A percentile compares a stretch with the other conserved stretches of the same genome.
Evolutionary conservation across 2,329 filamentous ascomycete species (phyloP).

Genomic region (Pseudogymnoascus sp.): DNA sequence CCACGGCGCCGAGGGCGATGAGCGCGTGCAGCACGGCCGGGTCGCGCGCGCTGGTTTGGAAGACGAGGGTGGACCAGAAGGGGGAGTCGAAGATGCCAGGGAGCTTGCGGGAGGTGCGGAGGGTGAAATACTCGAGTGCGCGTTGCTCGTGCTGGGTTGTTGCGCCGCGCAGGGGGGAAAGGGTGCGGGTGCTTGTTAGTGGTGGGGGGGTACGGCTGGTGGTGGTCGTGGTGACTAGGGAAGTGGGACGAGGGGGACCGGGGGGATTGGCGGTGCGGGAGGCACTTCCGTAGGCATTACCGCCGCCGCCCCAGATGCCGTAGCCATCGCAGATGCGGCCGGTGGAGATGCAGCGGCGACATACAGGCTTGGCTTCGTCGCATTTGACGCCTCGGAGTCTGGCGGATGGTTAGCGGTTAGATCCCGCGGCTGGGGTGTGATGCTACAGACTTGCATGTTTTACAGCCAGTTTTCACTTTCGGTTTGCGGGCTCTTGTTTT

Average conservation of each 20-base stretch:
- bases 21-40: constrained; percentile 34
- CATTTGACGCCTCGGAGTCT: constrained; percentile 52
- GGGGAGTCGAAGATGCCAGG: constrained; percentile 32
- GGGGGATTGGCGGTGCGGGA: constrained; percentile 11
- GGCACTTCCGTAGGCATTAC: constrained; percentile 1
- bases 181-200: constrained; percentile 34
- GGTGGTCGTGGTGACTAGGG: constrained; percentile 25
- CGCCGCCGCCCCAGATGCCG: constrained; percentile 29
- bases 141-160: constrained; percentile 32
- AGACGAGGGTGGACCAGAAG: constrained; percentile 34
- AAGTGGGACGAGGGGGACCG: constrained; percentile 13
- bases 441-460: constrained; percentile 34
- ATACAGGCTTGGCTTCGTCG: constrained; percentile 47
- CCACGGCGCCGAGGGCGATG: constrained; percentile 34
- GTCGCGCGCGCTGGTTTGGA: constrained; percentile 33
- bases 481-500: constrained; percentile 16
- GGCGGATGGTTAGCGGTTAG: constrained; percentile 21
- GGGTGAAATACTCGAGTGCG: constrained; percentile 41
- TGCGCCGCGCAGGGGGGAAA: constrained; percentile 25
- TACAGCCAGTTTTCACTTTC: constrained; percentile 38
- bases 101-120: constrained; percentile 37
- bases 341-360: constrained; percentile 41
- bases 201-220: no score
- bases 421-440: constrained; percentile 14
- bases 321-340: constrained; percentile 39